These are phyloP conservation scores for Salicornia ramosissima DNA, from an alignment of 148 eudicot species.

Conservation along the genomic window DNA sequence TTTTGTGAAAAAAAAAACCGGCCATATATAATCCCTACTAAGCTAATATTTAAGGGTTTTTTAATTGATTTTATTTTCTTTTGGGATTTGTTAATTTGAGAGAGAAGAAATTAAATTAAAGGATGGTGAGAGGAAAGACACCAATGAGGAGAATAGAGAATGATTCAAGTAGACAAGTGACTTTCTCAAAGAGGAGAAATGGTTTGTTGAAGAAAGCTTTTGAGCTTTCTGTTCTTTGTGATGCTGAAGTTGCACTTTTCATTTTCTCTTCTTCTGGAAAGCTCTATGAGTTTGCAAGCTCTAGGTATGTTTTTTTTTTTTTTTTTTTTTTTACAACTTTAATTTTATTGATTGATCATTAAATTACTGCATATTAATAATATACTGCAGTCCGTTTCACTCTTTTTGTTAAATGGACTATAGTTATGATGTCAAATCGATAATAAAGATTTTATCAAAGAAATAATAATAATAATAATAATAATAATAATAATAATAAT, in stretches of 20 bases:
- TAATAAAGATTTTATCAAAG: too few species aligned
- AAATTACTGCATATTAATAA: not conserved
- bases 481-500: not conserved
- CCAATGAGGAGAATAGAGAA: constrained; percentile 72
- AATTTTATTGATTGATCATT: not conserved
- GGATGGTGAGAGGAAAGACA: constrained; percentile 75
- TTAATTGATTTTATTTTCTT: constrained; percentile 3
- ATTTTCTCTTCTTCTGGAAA: constrained; percentile 57
- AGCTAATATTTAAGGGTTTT: too few species aligned
- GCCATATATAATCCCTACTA: too few species aligned
- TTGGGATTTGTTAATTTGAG: not conserved
- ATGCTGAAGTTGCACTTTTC: constrained; percentile 60
- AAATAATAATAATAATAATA: not conserved
- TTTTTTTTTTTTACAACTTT: not conserved
- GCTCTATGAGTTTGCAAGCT: constrained; percentile 63
- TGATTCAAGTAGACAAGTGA: constrained; percentile 64
- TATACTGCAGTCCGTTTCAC: too few species aligned
- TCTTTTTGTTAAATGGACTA: too few species aligned
- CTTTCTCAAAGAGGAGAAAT: constrained; percentile 71
- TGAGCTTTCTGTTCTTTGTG: constrained; percentile 70
- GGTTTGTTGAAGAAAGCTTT: constrained; percentile 67
- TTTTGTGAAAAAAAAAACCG: not conserved
- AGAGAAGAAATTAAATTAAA: not conserved
- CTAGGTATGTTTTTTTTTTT: constrained; percentile 37
- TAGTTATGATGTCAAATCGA: too few species aligned